Evolutionary conservation across 306 rosid species (phyloP).

Genomic region (Gynostemma pentaphyllum): DNA sequence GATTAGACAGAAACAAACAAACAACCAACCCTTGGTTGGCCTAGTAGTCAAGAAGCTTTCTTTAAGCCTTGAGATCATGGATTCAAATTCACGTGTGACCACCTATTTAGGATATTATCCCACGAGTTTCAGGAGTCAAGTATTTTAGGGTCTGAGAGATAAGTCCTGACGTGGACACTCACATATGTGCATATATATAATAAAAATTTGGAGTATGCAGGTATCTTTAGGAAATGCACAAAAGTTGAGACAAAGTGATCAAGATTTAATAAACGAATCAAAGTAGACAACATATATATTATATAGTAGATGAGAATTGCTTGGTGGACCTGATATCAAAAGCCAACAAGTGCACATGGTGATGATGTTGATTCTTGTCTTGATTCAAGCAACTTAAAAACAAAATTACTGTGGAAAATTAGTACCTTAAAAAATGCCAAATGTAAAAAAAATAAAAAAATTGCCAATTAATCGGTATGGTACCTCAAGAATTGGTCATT

Average conservation of each 20-base stretch:
- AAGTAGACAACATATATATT: not conserved
- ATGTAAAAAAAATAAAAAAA: constrained; percentile 31
- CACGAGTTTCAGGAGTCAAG: no score
- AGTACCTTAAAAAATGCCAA: not conserved
- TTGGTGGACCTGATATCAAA: not conserved
- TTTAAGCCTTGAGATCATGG: no score
- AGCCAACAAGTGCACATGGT: not conserved
- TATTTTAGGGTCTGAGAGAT: no score
- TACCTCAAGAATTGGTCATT: not conserved
- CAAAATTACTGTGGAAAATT: no score
- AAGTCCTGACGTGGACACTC: no score
- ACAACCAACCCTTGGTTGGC: no score
- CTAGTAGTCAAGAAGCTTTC: no score
- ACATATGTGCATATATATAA: no score
- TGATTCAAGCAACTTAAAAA: not conserved
- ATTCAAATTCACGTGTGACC: no score
- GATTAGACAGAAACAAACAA: constrained; percentile 1
- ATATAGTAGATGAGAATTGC: not conserved
- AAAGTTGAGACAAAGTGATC: not conserved
- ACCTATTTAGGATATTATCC: no score
- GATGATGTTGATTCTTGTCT: not conserved
- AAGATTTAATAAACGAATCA: not conserved
- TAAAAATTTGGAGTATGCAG: not conserved
- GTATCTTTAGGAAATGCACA: not conserved
- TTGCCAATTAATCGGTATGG: not conserved